Percentiles rank a stretch among this genome's conserved stretches.
Conservation (phyloP, 306 rosid genomes). For the Vachellia pachyceras region DNA sequence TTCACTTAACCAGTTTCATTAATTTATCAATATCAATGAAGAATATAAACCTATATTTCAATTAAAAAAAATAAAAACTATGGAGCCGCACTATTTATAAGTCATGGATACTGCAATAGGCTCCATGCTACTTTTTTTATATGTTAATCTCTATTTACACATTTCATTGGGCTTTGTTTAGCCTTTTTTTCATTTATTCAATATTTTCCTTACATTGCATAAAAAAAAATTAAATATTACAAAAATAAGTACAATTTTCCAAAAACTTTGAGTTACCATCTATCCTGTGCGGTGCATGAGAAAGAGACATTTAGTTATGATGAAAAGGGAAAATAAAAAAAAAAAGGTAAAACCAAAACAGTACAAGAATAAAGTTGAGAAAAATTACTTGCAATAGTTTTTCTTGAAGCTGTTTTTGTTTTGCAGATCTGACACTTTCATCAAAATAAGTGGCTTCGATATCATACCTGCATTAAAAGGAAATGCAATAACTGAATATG, state of each 20-base stretch:
- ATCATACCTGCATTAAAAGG: constrained; percentile 66
- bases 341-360: constrained; percentile 8
- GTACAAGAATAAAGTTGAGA: constrained; percentile 33
- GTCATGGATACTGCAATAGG: no score
- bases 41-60: neutral
- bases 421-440: constrained; percentile 83
- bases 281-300: neutral
- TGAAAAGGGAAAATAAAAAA: neutral
- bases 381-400: constrained; percentile 77
- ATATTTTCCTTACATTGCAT: neutral
- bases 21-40: neutral
- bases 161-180: neutral
- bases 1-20: constrained; percentile 22
- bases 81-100: neutral
- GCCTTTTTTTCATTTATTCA: neutral
- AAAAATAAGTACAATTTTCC: neutral
- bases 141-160: neutral
- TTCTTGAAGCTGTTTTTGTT: constrained; percentile 81
- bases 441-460: constrained; percentile 86
- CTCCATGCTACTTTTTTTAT: no score
- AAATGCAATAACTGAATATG: constrained; percentile 27
- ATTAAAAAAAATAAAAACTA: neutral
- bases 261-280: neutral
- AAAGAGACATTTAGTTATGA: neutral
- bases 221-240: neutral